Conservation (phyloP, 345 rosid genomes). For the Euphorbia peplus region DNA sequence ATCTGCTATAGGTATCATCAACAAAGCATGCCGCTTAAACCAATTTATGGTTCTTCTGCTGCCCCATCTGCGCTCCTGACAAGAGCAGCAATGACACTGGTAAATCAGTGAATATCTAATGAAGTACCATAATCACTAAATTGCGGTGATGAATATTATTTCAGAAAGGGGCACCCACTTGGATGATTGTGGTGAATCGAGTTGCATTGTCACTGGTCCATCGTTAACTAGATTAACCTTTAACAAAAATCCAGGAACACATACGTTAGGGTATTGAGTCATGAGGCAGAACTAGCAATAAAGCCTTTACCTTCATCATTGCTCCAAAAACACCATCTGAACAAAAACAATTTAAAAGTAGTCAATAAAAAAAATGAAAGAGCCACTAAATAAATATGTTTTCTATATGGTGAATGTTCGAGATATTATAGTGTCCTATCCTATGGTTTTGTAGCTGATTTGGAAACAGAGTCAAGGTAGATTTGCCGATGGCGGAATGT, state of each 20-base stretch:
- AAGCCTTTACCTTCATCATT: constrained; percentile 72
- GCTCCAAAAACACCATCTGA: constrained; percentile 84
- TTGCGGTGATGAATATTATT: not conserved
- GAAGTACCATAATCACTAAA: not conserved
- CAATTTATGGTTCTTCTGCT: constrained; percentile 27
- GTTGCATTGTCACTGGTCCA: constrained; percentile 93
- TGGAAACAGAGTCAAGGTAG: too few species aligned
- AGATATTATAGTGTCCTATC: too few species aligned
- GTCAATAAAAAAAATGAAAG: not conserved
- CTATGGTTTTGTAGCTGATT: too few species aligned
- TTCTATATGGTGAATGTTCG: not conserved
- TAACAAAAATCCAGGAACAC: not conserved
- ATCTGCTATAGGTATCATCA: not conserved
- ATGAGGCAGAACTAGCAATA: not conserved
- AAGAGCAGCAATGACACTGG: not conserved
- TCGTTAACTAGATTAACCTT: constrained; percentile 82
- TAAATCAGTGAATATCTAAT: not conserved
- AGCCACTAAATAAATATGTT: not conserved
- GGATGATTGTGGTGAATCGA: constrained; percentile 62
- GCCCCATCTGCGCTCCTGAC: constrained; percentile 30
- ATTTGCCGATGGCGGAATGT: not conserved
- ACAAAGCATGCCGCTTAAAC: not conserved
- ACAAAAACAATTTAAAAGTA: not conserved
- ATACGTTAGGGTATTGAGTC: not conserved
- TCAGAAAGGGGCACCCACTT: constrained; percentile 41